Conservation (phyloP, 2,329 filamentous ascomycete species). For the Colletotrichum spaethianum region DNA sequence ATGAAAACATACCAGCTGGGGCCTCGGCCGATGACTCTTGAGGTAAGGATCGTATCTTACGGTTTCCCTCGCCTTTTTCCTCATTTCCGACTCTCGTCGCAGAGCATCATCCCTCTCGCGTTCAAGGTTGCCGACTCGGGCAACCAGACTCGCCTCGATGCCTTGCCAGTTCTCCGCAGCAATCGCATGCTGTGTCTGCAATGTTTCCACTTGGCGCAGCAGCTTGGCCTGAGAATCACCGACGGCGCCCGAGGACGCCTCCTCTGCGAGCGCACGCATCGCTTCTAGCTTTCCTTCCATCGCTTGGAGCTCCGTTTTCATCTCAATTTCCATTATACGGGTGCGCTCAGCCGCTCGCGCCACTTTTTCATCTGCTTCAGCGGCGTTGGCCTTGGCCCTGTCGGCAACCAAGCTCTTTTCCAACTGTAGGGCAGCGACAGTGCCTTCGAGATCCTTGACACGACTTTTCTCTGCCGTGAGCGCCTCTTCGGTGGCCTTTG, state of each 20-base stretch:
- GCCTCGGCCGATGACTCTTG: neutral
- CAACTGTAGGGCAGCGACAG: constrained; percentile 76
- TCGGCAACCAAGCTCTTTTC: constrained; percentile 85
- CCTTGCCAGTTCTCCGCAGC: constrained; percentile 98
- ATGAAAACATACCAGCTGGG: neutral
- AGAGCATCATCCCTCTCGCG: constrained; percentile 91
- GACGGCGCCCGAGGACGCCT: constrained; percentile 85
- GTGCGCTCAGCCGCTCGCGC: constrained; percentile 80
- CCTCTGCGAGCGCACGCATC: constrained; percentile 87
- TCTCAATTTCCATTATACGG: constrained; percentile 79
- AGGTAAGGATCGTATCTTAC: constrained; percentile 67
- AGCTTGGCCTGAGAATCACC: constrained; percentile 92
- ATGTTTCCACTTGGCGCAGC: constrained; percentile 91
- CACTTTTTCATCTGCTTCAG: constrained; percentile 82
- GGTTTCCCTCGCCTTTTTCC: constrained; percentile 89
- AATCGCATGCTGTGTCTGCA: constrained; percentile 95
- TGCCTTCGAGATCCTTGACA: constrained; percentile 68
- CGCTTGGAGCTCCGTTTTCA: constrained; percentile 82
- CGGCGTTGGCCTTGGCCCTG: constrained; percentile 71
- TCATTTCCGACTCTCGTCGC: constrained; percentile 86
- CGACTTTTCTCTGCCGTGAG: constrained; percentile 74
- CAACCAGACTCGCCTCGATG: constrained; percentile 88
- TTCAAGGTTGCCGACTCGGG: constrained; percentile 83
- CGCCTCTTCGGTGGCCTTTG: constrained; percentile 76
- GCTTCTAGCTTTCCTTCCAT: constrained; percentile 93